Base-by-base conservation (phyloP, 2,329 filamentous ascomycete species). In the Xylariaceae sp. region DNA sequence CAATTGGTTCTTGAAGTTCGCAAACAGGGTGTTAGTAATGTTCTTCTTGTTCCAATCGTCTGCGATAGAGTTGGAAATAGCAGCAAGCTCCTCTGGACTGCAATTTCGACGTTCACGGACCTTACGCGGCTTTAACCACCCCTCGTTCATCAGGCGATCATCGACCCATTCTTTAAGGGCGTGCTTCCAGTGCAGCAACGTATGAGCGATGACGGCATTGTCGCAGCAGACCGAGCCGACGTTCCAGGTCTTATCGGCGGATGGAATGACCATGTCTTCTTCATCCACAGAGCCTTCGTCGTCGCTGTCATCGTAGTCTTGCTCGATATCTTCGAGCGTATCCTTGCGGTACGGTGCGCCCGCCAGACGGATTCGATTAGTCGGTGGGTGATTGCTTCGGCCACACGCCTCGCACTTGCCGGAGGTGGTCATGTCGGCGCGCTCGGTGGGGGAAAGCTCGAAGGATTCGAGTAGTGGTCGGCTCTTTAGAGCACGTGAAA, bases 121-220 rank as follows among this genome's bases (percentile, higher is more conserved):
- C 67, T 84, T 80, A 9, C 80, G 74, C 0, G 84, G 74, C 0
- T 75, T 76, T 63, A 88, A 77, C 63, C 87, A 80, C 0, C 84
- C 85, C 60, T 86, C 78, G 1, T 72, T 72, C 23, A 78, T 73
- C 0, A 94, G 81, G 56, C 82, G 83, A 34, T 81, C 78, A 23
- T 88, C 78, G 0, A 92, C 86, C 81, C 83, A 89, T 64, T 87
- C 80, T 68, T 89, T 87, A n/a, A 93, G 82, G 51, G 86, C 82
- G 61, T 82, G 83, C 58, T 87, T 87, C 90, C 90, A 92, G 73
- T 94, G 90, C 3, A 85, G 80, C 2, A 93, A 78, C 0, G 80
- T 81, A 69, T 93, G 89, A 0, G 88, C 87, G 45, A 86, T 86
- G 64, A 85, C 78, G 0, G 89, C 88, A 52, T 81, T 77, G 62